Evolutionary conservation across 306 rosid species (phyloP).

Genomic region (Astragalus membranaceus): DNA sequence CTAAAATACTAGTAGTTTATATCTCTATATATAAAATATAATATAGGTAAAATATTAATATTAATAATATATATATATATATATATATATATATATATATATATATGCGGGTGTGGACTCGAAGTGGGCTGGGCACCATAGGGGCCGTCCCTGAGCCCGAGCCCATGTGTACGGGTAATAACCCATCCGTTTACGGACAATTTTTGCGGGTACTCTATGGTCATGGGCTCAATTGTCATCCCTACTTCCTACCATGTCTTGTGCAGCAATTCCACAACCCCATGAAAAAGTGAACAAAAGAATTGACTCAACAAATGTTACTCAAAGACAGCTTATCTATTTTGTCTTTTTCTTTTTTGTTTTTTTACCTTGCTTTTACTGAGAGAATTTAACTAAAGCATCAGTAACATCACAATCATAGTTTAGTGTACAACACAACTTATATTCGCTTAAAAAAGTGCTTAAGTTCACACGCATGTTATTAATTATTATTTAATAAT

Average conservation of each 20-base stretch:
- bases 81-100: too few species aligned
- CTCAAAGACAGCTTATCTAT: not conserved
- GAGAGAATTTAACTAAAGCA: slow-evolving; percentile 22
- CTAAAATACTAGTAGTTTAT: too few species aligned
- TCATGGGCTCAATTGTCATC: too few species aligned
- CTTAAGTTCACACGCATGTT: slow-evolving; percentile 25
- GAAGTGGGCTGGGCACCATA: too few species aligned
- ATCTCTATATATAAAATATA: too few species aligned
- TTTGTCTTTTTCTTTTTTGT: not conserved
- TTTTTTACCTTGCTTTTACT: not conserved
- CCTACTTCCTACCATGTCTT: not conserved
- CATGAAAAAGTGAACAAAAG: slow-evolving; percentile 9
- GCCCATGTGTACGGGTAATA: too few species aligned
- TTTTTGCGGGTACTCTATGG: too few species aligned
- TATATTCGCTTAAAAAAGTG: not conserved
- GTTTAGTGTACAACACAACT: slow-evolving; percentile 7
- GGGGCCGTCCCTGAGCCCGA: too few species aligned
- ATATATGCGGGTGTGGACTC: too few species aligned
- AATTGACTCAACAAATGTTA: slow-evolving; percentile 24
- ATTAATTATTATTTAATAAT: not conserved
- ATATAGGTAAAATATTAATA: too few species aligned
- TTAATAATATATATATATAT: too few species aligned
- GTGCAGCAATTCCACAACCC: slow-evolving; percentile 5
- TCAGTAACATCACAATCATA: slow-evolving; percentile 4
- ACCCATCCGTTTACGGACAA: too few species aligned